Evolutionary conservation across 2,329 filamentous ascomycete species (phyloP).

Genomic region (Fulvia fulva): DNA sequence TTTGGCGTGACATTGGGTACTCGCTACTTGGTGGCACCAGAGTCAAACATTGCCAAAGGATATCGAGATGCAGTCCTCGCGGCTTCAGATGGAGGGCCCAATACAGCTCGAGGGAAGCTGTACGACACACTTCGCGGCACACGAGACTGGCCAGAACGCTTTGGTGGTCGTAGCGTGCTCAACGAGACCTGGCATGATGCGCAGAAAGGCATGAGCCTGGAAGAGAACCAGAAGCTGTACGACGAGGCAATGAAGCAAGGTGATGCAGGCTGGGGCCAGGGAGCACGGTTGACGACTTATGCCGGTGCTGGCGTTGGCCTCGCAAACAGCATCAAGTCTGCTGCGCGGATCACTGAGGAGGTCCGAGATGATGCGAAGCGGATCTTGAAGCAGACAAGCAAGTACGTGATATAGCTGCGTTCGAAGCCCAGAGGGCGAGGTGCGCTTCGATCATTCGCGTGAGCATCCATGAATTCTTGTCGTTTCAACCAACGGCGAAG

Average conservation of each 20-base stretch:
- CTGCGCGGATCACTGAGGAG: constrained; percentile 51
- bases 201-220: constrained; percentile 37
- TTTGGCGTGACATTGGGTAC: constrained; percentile 59
- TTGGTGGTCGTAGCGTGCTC: constrained; percentile 56
- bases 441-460: background rate
- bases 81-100: constrained; percentile 49
- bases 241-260: constrained; percentile 48
- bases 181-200: constrained; percentile 51
- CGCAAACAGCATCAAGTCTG: constrained; percentile 48
- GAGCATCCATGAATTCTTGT: background rate
- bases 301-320: constrained; percentile 60
- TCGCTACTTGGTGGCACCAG: constrained; percentile 54
- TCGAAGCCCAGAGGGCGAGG: background rate
- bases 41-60: constrained; percentile 45
- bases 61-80: constrained; percentile 47
- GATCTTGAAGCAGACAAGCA: constrained; percentile 29
- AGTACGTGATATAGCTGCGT: background rate
- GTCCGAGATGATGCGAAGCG: constrained; percentile 38
- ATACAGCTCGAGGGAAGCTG: constrained; percentile 48
- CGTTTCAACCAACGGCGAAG: background rate
- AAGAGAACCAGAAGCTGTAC: constrained; percentile 45
- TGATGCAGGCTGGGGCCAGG: constrained; percentile 51
- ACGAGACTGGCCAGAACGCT: constrained; percentile 54
- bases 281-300: constrained; percentile 58
- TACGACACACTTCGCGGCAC: constrained; percentile 56